A percentile compares a stretch with the other conserved stretches of the same genome.
phyloP scores from a whole-genome alignment of 1,139 yeast genomes.

The Suhomyces ambrosiae region DNA sequence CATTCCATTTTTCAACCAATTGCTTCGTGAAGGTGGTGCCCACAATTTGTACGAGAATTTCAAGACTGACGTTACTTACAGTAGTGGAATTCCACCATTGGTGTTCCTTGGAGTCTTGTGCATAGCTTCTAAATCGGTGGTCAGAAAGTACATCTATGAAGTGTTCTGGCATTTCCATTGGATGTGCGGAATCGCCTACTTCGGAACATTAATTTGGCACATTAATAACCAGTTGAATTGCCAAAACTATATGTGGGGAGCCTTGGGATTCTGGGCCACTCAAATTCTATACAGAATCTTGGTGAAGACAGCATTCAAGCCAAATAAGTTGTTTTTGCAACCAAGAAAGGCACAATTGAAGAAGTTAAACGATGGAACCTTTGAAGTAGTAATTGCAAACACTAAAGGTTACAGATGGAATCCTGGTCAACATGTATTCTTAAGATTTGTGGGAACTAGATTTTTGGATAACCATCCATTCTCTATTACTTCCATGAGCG shows the following conservation, averaged over 20 bases:
- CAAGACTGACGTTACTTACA: slow-evolving; percentile 22
- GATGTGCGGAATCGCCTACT: slow-evolving; percentile 57
- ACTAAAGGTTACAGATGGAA: slow-evolving; percentile 46
- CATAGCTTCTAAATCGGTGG: slow-evolving; percentile 43
- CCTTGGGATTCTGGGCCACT: slow-evolving; percentile 56
- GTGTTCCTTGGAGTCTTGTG: slow-evolving; percentile 50
- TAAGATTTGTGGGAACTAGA: slow-evolving; percentile 50
- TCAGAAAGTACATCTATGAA: slow-evolving; percentile 53
- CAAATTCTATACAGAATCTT: slow-evolving; percentile 55
- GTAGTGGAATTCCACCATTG: slow-evolving; percentile 47
- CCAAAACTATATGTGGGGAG: slow-evolving; percentile 55
- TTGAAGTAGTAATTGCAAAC: slow-evolving; percentile 45
- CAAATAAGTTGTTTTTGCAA: slow-evolving; percentile 44
- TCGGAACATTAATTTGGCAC: slow-evolving; percentile 57
- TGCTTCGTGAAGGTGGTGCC: slow-evolving; percentile 54
- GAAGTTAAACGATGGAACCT: slow-evolving; percentile 35
- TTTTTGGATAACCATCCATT: slow-evolving; percentile 64
- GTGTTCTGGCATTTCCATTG: slow-evolving; percentile 59
- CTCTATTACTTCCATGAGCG: slow-evolving; percentile 48
- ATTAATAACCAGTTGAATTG: slow-evolving; percentile 39
- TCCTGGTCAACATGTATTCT: slow-evolving; percentile 64
- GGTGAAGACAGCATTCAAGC: slow-evolving; percentile 53
- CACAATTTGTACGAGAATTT: slow-evolving; percentile 21
- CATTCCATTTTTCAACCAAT: slow-evolving; percentile 54
- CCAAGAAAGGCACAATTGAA: slow-evolving; percentile 47